Conservation (phyloP, 148 eudicot genomes). For the Fagopyrum homotropicum region DNA sequence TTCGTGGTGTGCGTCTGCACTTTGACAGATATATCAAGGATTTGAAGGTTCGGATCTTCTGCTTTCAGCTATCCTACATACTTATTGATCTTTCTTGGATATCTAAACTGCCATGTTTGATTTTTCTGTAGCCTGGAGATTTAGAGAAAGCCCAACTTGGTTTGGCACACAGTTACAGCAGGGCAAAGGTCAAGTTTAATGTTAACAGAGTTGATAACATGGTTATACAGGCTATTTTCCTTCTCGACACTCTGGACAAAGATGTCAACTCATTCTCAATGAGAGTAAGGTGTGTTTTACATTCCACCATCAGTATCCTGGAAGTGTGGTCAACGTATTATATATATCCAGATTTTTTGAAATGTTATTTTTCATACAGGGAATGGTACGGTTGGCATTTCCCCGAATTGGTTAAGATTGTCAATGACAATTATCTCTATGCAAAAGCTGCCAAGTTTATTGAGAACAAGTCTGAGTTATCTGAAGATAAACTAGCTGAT, state of each 20-base stretch:
- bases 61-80: background rate
- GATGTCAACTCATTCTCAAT: slow-evolving; percentile 86
- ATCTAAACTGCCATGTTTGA: background rate
- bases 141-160: slow-evolving; percentile 97
- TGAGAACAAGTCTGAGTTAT: slow-evolving; percentile 67
- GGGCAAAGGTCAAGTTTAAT: slow-evolving; percentile 99
- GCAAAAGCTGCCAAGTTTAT: slow-evolving; percentile 74
- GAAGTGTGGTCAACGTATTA: background rate
- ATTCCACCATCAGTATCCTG: background rate
- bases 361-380: slow-evolving; percentile 30
- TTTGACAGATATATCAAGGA: slow-evolving; percentile 69
- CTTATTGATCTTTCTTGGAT: background rate
- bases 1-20: slow-evolving; percentile 91
- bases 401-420: slow-evolving; percentile 84
- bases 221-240: slow-evolving; percentile 96
- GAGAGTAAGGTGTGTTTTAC: slow-evolving; percentile 82
- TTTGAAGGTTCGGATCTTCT: slow-evolving; percentile 53
- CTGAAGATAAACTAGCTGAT: slow-evolving; percentile 68
- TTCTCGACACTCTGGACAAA: slow-evolving; percentile 94
- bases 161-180: slow-evolving; percentile 91
- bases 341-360: background rate
- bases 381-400: slow-evolving; percentile 99
- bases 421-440: slow-evolving; percentile 85
- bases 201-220: slow-evolving; percentile 97
- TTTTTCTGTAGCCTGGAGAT: slow-evolving; percentile 63